Percentiles rank a stretch among this genome's conserved stretches.
These are phyloP conservation scores for Tolypocladium tundrense DNA, from an alignment of 2,329 filamentous ascomycete genomes.

Conservation along the genomic window DNA sequence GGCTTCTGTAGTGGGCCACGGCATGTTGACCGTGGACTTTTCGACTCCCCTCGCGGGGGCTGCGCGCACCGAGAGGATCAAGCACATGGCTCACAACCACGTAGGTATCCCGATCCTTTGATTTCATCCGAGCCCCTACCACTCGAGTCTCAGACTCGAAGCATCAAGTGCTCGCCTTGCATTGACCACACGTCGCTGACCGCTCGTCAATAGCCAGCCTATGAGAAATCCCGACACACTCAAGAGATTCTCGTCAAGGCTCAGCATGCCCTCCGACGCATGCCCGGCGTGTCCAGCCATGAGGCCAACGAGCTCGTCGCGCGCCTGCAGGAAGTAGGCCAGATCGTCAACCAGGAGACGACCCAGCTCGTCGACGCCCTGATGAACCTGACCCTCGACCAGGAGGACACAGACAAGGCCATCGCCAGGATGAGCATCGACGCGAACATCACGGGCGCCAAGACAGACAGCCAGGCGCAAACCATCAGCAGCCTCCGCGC, in stretches of 20 bases:
- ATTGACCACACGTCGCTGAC: background rate
- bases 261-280: slow-evolving; percentile 26
- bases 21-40: slow-evolving; percentile 28
- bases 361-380: slow-evolving; percentile 27
- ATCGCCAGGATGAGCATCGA: slow-evolving; percentile 28
- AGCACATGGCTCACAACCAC: slow-evolving; percentile 28
- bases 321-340: slow-evolving; percentile 25
- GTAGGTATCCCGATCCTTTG: slow-evolving; percentile 13
- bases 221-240: slow-evolving; percentile 19
- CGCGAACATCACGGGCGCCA: slow-evolving; percentile 23
- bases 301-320: slow-evolving; percentile 23
- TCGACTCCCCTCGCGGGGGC: slow-evolving; percentile 26
- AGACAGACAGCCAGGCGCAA: slow-evolving; percentile 21
- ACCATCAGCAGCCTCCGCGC: slow-evolving; percentile 19
- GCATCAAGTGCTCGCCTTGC: background rate
- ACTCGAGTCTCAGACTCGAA: background rate
- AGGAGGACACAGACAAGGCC: slow-evolving; percentile 27
- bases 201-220: slow-evolving; percentile 17
- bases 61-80: slow-evolving; percentile 24
- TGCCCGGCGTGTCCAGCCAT: slow-evolving; percentile 25
- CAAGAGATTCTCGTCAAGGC: slow-evolving; percentile 26
- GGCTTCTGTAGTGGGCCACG: background rate
- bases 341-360: slow-evolving; percentile 26
- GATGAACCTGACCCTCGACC: slow-evolving; percentile 25
- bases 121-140: too few species aligned